These are phyloP conservation scores for Monascus purpureus DNA, from an alignment of 495 filamentous ascomycete genomes.

Conservation along the genomic window DNA sequence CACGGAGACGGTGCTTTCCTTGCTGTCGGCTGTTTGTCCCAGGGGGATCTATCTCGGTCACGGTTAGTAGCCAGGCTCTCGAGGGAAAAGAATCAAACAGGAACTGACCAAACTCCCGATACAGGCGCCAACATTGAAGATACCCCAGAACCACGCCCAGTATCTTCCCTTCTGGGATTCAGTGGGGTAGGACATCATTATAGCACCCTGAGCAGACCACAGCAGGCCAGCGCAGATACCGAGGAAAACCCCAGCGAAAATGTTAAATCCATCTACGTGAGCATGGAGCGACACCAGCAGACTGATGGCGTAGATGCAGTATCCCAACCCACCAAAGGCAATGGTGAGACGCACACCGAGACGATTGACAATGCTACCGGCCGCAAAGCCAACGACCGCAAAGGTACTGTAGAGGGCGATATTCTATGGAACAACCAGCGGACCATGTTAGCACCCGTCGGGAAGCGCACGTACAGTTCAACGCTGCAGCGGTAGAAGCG, in stretches of 20 bases:
- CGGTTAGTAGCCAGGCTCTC: neutral
- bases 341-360: slow-evolving; percentile 64
- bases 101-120: slow-evolving; percentile 63
- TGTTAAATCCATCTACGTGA: slow-evolving; percentile 41
- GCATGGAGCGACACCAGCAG: slow-evolving; percentile 77
- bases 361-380: slow-evolving; percentile 62
- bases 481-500: no score
- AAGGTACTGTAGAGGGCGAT: slow-evolving; percentile 73
- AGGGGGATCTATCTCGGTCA: slow-evolving; percentile 46
- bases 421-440: slow-evolving; percentile 35
- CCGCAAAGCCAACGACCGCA: slow-evolving; percentile 75
- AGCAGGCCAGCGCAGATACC: slow-evolving; percentile 72
- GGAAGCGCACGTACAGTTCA: no score
- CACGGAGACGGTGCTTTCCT: slow-evolving; percentile 34
- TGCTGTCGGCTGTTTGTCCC: slow-evolving; percentile 59
- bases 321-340: slow-evolving; percentile 71
- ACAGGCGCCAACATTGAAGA: slow-evolving; percentile 88
- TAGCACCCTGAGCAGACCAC: slow-evolving; percentile 85
- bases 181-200: slow-evolving; percentile 89
- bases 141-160: slow-evolving; percentile 86
- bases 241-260: slow-evolving; percentile 44
- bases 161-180: slow-evolving; percentile 76
- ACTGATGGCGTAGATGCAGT: slow-evolving; percentile 67
- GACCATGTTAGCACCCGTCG: no score
- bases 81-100: slow-evolving; percentile 2